Base-by-base conservation (phyloP, 805 yeast genomes). In the Schwanniomyces pseudopolymorphus region DNA sequence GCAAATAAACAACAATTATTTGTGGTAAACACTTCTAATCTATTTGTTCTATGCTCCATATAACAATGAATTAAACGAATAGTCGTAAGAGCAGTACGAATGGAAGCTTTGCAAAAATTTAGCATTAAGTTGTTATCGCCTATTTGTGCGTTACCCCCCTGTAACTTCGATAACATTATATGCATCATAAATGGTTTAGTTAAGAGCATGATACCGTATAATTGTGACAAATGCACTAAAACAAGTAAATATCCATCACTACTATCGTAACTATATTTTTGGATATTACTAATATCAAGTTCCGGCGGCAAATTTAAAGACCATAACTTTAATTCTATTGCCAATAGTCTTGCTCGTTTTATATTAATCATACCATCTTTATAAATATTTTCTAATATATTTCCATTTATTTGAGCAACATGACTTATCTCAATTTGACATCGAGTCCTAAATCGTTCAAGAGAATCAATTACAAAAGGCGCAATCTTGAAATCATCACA, bases 171-270 rank as follows among this genome's bases (percentile, higher is more conserved):
- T 11, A 40, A 40, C n/a, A 61, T 6, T 22, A 22, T 42, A 49
- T 62, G 69, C 52, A 70, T 65, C 55, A 70, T 70, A 46, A 72
- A 73, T 5, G 79, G 78, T 16, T 75, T 58, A 33, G 74, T 58
- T n/a, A 75, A 54, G 25, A 74, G 47, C 36, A 69, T 57, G 11
- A 71, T 62, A 0, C 69, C 70, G 48, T 62, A 63, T n/a, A 73
- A 54, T 36, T 72, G 68, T 10, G 63, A 57, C 4, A 70, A 55
- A 52, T 74, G 74, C 3, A 70, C 58, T 7, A 69, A 45, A 27
- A 69, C 52, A 5, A 63, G 51, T 25, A 61, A 56, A 44, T 60
- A 57, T 28, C 47, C 54, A 33, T 48, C 54, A 33, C 43, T 46
- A 33, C 40, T 48, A 13, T 26, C 13, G 11, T 20, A 14, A 20